A percentile compares a stretch with the other conserved stretches of the same genome.
Evolutionary conservation across 805 yeast species (phyloP).

Genomic region (Candida ficus): DNA sequence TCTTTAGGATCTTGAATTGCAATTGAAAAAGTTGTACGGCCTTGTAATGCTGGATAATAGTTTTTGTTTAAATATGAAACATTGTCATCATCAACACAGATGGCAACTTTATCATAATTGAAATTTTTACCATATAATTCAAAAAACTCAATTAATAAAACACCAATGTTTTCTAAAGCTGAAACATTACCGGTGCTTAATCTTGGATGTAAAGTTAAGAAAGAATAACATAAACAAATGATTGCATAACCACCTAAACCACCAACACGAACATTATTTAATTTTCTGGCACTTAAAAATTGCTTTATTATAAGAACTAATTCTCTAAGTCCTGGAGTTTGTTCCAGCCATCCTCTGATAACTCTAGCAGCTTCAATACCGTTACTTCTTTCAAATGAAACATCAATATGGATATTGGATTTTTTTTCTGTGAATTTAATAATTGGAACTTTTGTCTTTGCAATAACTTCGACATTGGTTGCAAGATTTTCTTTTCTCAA

Average conservation of each 20-base stretch:
- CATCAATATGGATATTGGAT: constrained; percentile 73
- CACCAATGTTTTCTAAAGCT: constrained; percentile 75
- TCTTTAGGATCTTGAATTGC: constrained; percentile 91
- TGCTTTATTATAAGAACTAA: constrained; percentile 80
- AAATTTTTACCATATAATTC: constrained; percentile 88
- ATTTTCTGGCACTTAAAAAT: constrained; percentile 67
- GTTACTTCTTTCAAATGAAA: constrained; percentile 81
- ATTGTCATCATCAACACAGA: constrained; percentile 53
- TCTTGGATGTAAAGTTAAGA: constrained; percentile 75
- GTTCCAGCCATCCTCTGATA: constrained; percentile 67
- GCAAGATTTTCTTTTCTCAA: constrained; percentile 61
- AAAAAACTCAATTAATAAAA: constrained; percentile 82
- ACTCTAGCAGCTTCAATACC: constrained; percentile 79
- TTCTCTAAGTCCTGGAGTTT: constrained; percentile 77
- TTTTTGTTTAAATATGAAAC: constrained; percentile 57
- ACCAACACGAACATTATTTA: constrained; percentile 87
- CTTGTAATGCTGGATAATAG: constrained; percentile 47
- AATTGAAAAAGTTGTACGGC: constrained; percentile 50
- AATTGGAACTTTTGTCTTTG: constrained; percentile 90
- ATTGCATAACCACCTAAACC: constrained; percentile 94
- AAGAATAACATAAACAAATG: constrained; percentile 80
- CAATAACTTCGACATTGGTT: constrained; percentile 72
- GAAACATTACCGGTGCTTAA: constrained; percentile 60
- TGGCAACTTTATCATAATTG: constrained; percentile 74
- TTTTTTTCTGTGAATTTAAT: constrained; percentile 79